A percentile compares a stretch with the other conserved stretches of the same genome.
Evolutionary conservation across 176 grass and related monocot species (phyloP).

Genomic region (Ensete glaucum): DNA sequence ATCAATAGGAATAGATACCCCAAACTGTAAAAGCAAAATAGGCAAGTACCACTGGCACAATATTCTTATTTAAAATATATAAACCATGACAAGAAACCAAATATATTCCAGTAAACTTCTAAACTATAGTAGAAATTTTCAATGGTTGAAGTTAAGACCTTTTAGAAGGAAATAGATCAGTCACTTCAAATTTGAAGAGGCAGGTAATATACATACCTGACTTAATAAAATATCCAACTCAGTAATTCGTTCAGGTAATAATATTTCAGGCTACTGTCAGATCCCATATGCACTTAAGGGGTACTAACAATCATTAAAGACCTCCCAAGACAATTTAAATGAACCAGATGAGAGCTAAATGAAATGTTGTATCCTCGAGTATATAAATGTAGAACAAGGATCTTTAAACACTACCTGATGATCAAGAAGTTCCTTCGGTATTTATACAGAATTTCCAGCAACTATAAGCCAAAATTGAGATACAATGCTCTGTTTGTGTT

Average conservation of each 20-base stretch:
- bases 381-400: not conserved
- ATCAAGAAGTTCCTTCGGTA: slow-evolving; percentile 56
- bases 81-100: not conserved
- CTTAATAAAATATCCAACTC: slow-evolving; percentile 93
- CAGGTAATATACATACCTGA: slow-evolving; percentile 35
- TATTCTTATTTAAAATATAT: not conserved
- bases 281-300: slow-evolving; percentile 16
- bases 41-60: slow-evolving; percentile 1
- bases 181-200: not conserved
- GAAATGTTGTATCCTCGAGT: not conserved
- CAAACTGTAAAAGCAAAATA: slow-evolving; percentile 41
- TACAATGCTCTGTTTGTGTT: slow-evolving; percentile 76
- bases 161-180: not conserved
- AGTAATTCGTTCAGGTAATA: slow-evolving; percentile 89
- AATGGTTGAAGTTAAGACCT: too few species aligned
- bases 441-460: slow-evolving; percentile 75
- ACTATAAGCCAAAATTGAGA: slow-evolving; percentile 70
- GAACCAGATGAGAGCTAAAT: slow-evolving; percentile 14
- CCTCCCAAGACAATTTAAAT: slow-evolving; percentile 2
- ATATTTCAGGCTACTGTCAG: slow-evolving; percentile 72
- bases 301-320: slow-evolving; percentile 5
- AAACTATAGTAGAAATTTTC: too few species aligned
- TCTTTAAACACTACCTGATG: slow-evolving; percentile 42
- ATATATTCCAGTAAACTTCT: too few species aligned
- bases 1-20: slow-evolving; percentile 70